phyloP scores from a whole-genome alignment of 1,139 yeast species.

The Chernovozyma sophiae-reginae region DNA sequence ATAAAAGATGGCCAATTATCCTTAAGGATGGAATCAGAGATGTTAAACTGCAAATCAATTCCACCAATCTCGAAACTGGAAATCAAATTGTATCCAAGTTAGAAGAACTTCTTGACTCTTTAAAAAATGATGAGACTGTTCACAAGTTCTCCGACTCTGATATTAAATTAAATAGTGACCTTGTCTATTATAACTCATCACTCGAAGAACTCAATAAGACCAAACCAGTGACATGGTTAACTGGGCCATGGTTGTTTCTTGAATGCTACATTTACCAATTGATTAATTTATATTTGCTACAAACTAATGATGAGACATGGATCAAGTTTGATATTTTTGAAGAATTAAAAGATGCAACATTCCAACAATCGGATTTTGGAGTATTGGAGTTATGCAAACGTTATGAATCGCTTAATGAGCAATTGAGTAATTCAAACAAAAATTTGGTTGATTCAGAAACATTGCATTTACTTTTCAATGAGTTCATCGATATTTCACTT shows the following conservation, averaged over 20 bases:
- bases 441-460: constrained; percentile 36
- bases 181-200: constrained; percentile 49
- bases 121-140: constrained; percentile 38
- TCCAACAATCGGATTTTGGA: constrained; percentile 70
- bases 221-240: constrained; percentile 57
- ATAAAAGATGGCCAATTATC: constrained; percentile 84
- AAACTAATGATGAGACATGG: constrained; percentile 38
- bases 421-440: constrained; percentile 33
- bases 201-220: constrained; percentile 24
- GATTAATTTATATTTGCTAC: constrained; percentile 46
- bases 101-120: constrained; percentile 29
- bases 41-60: constrained; percentile 22
- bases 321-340: constrained; percentile 65
- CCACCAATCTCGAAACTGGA: constrained; percentile 25
- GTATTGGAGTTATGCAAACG: constrained; percentile 79
- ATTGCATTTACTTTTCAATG: constrained; percentile 58
- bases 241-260: constrained; percentile 89
- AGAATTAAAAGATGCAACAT: constrained; percentile 65
- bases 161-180: constrained; percentile 35
- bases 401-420: constrained; percentile 38
- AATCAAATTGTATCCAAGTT: constrained; percentile 33
- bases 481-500: constrained; percentile 80
- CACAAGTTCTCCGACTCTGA: constrained; percentile 41
- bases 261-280: constrained; percentile 82
- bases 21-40: constrained; percentile 66